Base-by-base conservation (phyloP, 2,329 filamentous ascomycete genomes). In the Aspergillus sp. region DNA sequence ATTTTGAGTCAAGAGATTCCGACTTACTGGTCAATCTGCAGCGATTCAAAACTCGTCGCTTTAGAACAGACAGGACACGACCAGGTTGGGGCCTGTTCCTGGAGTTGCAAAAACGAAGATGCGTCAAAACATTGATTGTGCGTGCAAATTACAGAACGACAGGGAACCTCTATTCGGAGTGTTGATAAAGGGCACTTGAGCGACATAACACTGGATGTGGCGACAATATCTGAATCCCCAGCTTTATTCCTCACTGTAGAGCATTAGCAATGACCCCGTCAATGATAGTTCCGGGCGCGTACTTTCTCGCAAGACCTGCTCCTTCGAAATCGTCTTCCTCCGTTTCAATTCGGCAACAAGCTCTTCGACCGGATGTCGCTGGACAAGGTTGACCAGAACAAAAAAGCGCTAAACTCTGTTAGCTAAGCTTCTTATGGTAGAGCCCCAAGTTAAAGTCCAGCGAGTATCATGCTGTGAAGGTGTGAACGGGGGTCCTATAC, bases 121-220 rank as follows among this genome's bases (percentile, higher is more conserved):
- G 90, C 94, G 74, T 99, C 95, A 68, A 98, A 99, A 73, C 95
- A 99, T 72, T 96, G 92, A 25, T 95, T 90, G 74, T 99, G 95
- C 3, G 86, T 89, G 78, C 95, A 99, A 36, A 88, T 78, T 3
- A 87, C 83, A 3, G 91, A 91, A 36, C 95, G 88, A 67, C 92
- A 92, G 0, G 95, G 95, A 15, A 90, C 82, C 8, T 84, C 83
- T 38, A 99, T 89, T 61, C 93, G 85, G 74, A 92, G 86, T 38
- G 92, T 96, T 3, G 92, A 96, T 32, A 98, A 81, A 0, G 95
- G 95, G 71, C 96, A 96, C 75, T 96, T 96, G 10, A 99, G 80
- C 10, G 93, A 96, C 78, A 99, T 85, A 47, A 95, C 88, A 56
- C 89, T 90, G 1, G 94, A 96, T 2, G 90, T 96, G 1, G 94